Base-by-base conservation (phyloP, 495 filamentous ascomycete genomes). In the Elaphomyces granulatus region DNA sequence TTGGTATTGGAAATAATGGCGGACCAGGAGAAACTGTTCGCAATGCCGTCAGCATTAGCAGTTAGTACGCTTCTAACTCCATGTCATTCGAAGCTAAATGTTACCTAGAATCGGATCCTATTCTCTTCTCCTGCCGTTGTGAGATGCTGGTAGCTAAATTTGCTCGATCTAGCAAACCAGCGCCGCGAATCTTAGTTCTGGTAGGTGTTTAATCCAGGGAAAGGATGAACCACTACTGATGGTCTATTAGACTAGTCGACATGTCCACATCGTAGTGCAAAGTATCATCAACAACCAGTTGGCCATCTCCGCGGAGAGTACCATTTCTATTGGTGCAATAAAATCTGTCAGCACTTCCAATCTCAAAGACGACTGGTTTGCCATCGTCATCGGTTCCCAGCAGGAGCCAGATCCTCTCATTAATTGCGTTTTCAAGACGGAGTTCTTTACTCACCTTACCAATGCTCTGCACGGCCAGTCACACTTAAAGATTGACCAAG, bases 351-450 rank as follows among this genome's bases (percentile, higher is more conserved):
- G 83, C 49, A 64, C 75, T 8, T 90, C 87, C 2, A 83, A 69
- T 21, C 59, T 81, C 38, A 83, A 80, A 45, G 92, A 99, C 47
- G 92, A 96, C 60, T 99, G 92, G 92, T 94, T 96, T 53, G 83
- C 87, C 0, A 57, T 99, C 36, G 81, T 88, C 3, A 71, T 92
- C 32, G 87, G 87, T 23, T 87, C 83, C 10, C 76, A 73, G 10
- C 83, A 94, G 52, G 90, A 94, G 53, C 69, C 92, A 0, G 92
- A 99, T 60, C 86, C 88, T 4, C 68, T 99, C 23, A 57, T 96
- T 33, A 90, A 76, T 58, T 99, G 92, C 53, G 63, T 94, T 20
- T 78, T 99, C 56, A 99, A 99, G 66, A 96, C 88, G 0, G 92
- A 99, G 51, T 80, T 99, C 49, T 90, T 95, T 54, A 94, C 87